Evolutionary conservation across 768 basidiomycete genomes (phyloP), one percentile per base, ranked within the genome.

Genomic region (Pleurotus platypus): DNA sequence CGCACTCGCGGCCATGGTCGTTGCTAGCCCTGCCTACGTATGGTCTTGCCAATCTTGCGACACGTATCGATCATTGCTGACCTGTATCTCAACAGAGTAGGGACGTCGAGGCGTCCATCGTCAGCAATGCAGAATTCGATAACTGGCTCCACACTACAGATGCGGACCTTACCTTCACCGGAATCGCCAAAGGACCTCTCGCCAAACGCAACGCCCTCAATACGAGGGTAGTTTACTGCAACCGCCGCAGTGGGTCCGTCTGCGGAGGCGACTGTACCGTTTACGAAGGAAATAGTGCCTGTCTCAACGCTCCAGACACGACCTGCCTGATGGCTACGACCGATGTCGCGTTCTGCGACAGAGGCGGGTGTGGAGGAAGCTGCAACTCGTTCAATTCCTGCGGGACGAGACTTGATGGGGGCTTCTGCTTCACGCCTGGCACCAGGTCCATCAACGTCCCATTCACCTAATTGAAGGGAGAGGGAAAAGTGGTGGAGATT

Each of bases 301-400:
- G 50, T 11, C 40, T 53, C 37, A 53, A 39, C 27, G 50, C 50
- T 8, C 50, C 50, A 11, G 22, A 22, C 20, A 53, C 50, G 18
- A 53, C 16, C 15, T 53, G 50, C 22, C 50, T 53, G 5, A 13
- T n/a, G 16, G 50, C 50, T 12, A 53, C 50, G 11, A 39, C 50
- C 8, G 22, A 53, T 7, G 50, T 53, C n/a, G 8, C 37, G 9
- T 53, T 42, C 38, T 53, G 50, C 38, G n/a, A 11, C 38, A 20
- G 22, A 9, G 9, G 37, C 13, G 50, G 50, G n/a, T 53, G 50
- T 15, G 12, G 13, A 2, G 38, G 38, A 18, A 9, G n/a, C 20
- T 53, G 50, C 20, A 40, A 53, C 50, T 5, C n/a, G n/a, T 42
- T 53, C 50, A 40, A 53, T 5, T n/a, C 18, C n/a, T 53, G 50